Base-by-base conservation (phyloP, 345 rosid species). In the Eucalyptus sp. region DNA sequence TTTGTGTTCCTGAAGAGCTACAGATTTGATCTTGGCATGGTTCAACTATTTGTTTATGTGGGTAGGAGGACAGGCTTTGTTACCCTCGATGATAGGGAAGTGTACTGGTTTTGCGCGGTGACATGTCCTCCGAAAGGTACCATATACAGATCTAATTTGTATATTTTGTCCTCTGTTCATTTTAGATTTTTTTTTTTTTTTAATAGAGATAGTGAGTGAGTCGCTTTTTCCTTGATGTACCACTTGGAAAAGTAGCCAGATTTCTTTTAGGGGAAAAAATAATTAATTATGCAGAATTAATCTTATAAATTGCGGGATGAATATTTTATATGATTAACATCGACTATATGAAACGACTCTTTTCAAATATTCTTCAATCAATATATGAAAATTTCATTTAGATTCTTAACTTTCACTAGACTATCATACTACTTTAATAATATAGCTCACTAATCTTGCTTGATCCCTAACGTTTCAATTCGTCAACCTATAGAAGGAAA, bases 1-100 rank as follows among this genome's bases (percentile, higher is more conserved):
- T 56, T 93, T 4, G 37, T 88, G 29, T 91, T 51, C 60, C 92
- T 93, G 4, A 58, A 92, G 79, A 93, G 94, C 46, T 94, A 94
- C 50, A 91, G 91, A 5, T 46, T 87, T 25, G 41, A 43, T 7
- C 86, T 10, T 10, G 90, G 71, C 20, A 18, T 18, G 37, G 1
- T n/a, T 14, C 88, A 31, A 10, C 91, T 84, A 62, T 93, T 89
- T 33, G 89, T 90, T 4, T 93, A 90, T 46, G 88, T 22, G 17
- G 91, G 91, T 25, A 89, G 87, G 76, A 90, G 94, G 86, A 92
- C 88, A n/a, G 94, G 89, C 13, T 46, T 87, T 43, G 52, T 90
- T 22, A 91, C 93, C 5, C 51, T 93, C 54, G 89, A 89, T 89
- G 91, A 91, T 29, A 89, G 48, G 20, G 93, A 94, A 29, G 10